Evolutionary conservation across 305 asterid species (phyloP).

Genomic region (Solanum chacoense): DNA sequence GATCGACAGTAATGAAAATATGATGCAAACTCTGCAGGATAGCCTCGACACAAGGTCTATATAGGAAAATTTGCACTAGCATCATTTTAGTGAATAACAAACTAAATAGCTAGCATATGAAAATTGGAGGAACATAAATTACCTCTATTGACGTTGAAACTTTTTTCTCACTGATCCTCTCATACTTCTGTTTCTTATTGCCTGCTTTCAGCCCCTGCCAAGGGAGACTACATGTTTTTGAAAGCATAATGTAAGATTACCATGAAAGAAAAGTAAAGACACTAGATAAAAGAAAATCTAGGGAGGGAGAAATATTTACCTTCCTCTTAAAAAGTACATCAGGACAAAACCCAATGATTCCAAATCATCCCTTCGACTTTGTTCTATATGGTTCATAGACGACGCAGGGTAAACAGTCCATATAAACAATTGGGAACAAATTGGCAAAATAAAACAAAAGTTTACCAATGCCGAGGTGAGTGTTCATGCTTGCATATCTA

Average conservation of each 20-base stretch:
- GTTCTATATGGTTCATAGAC: conserved; percentile 34
- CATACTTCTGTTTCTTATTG: conserved; percentile 78
- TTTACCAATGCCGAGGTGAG: conserved; percentile 89
- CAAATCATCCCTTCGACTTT: conserved; percentile 90
- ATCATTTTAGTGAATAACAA: background rate
- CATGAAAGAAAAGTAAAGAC: conserved; percentile 9
- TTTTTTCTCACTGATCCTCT: conserved; percentile 74
- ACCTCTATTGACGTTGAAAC: conserved; percentile 85
- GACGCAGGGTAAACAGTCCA: background rate
- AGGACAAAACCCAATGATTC: conserved; percentile 89
- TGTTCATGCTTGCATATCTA: conserved; percentile 86
- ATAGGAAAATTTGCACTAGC: background rate
- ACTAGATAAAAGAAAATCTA: conserved; percentile 1
- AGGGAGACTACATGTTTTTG: conserved; percentile 46
- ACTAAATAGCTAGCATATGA: background rate
- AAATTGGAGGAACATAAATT: background rate
- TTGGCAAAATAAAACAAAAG: background rate
- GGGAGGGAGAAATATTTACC: conserved; percentile 26
- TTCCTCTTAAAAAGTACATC: conserved; percentile 86
- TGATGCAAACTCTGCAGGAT: conserved; percentile 75
- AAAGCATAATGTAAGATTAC: conserved; percentile 2
- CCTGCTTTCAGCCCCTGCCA: conserved; percentile 97
- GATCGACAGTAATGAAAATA: conserved; percentile 90
- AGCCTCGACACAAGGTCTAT: conserved; percentile 56
- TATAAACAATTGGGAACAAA: background rate